Percentiles rank a stretch among this genome's conserved stretches.
phyloP scores from a whole-genome alignment of 2,329 filamentous ascomycete genomes.

The Ceratocystis smalleyi region DNA sequence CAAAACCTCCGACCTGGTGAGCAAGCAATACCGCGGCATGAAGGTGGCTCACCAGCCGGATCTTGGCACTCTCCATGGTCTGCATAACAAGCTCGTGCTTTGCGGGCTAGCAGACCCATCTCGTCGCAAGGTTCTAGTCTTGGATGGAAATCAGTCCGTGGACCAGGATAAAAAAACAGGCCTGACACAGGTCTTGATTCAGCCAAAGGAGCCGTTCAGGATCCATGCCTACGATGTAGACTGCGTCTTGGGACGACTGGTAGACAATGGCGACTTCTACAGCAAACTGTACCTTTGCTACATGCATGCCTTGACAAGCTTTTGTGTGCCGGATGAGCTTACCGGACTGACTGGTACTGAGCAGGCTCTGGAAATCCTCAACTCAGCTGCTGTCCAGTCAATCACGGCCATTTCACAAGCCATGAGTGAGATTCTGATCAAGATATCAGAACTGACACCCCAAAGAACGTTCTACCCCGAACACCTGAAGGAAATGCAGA shows the following conservation, averaged over 20 bases:
- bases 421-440: conserved; percentile 25
- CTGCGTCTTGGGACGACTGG: conserved; percentile 31
- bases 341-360: conserved; percentile 39
- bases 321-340: conserved; percentile 34
- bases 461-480: conserved; percentile 30
- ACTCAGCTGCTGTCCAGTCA: conserved; percentile 34
- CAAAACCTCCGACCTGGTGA: conserved; percentile 24
- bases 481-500: conserved; percentile 31
- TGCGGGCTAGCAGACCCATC: conserved; percentile 14
- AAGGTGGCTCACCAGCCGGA: conserved; percentile 31
- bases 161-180: not conserved
- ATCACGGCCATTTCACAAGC: conserved; percentile 27
- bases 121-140: conserved; percentile 26
- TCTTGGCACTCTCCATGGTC: conserved; percentile 34
- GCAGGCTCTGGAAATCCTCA: conserved; percentile 33
- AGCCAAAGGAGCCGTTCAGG: not conserved
- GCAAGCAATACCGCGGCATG: conserved; percentile 36
- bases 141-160: not conserved
- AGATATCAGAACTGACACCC: conserved; percentile 30
- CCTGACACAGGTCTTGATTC: not conserved
- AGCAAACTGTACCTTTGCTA: conserved; percentile 37
- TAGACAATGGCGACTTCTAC: conserved; percentile 34
- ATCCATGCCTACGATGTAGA: conserved; percentile 36
- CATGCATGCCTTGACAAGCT: conserved; percentile 39
- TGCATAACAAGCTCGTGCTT: conserved; percentile 35